A percentile compares a stretch with the other conserved stretches of the same genome.
Evolutionary conservation across 441 rosid species (phyloP).

Genomic region (Syzygium malaccense): DNA sequence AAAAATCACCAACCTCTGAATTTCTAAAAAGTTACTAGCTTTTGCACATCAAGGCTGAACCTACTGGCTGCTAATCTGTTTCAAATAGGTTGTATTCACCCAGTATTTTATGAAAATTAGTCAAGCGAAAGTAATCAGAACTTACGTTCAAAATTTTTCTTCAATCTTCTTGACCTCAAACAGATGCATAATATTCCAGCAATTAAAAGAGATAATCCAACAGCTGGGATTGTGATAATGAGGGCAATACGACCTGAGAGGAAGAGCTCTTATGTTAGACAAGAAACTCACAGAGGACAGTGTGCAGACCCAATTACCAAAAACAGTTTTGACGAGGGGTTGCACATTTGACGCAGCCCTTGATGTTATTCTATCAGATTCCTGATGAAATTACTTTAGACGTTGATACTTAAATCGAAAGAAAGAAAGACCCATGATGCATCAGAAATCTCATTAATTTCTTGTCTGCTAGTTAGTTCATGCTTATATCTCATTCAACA

Average conservation of each 20-base stretch:
- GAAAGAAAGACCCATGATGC: neutral
- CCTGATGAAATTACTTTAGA: neutral
- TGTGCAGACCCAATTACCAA: neutral
- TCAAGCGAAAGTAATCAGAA: neutral
- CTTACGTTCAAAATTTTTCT: neutral
- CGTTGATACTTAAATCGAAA: neutral
- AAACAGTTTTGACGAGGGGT: neutral
- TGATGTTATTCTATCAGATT: neutral
- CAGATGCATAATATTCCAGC: neutral
- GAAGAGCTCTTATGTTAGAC: neutral
- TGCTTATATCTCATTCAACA: neutral
- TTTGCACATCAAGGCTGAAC: neutral
- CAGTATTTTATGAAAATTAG: neutral
- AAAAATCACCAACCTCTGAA: neutral
- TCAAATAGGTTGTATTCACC: neutral
- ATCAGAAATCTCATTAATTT: too few relatives aligned
- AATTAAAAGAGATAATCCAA: neutral
- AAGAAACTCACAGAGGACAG: neutral
- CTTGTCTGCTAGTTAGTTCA: neutral
- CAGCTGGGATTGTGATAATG: neutral
- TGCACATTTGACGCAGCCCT: neutral
- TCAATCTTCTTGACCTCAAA: neutral
- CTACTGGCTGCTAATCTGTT: neutral
- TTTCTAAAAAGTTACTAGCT: neutral
- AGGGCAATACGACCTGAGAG: neutral